A percentile compares a stretch with the other conserved stretches of the same genome.
These are phyloP conservation scores for Kwoniella sp. DNA, from an alignment of 768 basidiomycete species.

Conservation along the genomic window DNA sequence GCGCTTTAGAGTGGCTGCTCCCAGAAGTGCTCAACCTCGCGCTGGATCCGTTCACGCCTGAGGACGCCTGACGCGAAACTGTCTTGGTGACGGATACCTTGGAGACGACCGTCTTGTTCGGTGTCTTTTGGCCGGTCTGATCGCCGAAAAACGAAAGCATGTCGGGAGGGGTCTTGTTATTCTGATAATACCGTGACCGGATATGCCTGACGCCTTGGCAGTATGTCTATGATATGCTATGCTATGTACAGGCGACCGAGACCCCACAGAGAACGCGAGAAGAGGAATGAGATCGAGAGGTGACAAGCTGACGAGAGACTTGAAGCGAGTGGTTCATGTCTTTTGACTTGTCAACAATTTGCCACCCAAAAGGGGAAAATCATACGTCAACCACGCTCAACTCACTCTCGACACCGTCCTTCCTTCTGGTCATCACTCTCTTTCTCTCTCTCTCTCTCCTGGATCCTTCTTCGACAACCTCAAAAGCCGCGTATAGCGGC, in stretches of 20 bases:
- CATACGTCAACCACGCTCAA: too few species aligned
- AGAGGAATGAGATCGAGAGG: neutral
- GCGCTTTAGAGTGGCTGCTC: conserved; percentile 2
- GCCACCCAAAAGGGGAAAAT: conserved; percentile 12
- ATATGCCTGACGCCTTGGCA: neutral
- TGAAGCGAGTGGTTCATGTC: neutral
- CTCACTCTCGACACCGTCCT: neutral
- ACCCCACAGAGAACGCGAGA: neutral
- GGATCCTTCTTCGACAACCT: neutral
- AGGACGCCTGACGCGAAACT: neutral
- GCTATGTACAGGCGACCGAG: neutral
- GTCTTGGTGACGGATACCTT: conserved; percentile 17
- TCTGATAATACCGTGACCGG: neutral
- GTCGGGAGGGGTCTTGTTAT: too few species aligned
- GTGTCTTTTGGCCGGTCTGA: conserved; percentile 3
- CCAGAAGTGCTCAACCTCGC: neutral
- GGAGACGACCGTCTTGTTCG: conserved; percentile 17
- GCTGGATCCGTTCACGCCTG: neutral
- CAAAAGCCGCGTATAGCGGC: neutral
- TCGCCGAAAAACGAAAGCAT: conserved; percentile 31
- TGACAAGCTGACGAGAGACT: neutral
- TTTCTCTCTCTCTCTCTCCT: neutral
- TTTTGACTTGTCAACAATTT: conserved; percentile 3
- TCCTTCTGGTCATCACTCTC: neutral
- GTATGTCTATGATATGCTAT: neutral